Percentiles rank a stretch among this genome's conserved stretches.
Conservation (phyloP, 768 basidiomycete species). For the Boletus subparvulus region DNA sequence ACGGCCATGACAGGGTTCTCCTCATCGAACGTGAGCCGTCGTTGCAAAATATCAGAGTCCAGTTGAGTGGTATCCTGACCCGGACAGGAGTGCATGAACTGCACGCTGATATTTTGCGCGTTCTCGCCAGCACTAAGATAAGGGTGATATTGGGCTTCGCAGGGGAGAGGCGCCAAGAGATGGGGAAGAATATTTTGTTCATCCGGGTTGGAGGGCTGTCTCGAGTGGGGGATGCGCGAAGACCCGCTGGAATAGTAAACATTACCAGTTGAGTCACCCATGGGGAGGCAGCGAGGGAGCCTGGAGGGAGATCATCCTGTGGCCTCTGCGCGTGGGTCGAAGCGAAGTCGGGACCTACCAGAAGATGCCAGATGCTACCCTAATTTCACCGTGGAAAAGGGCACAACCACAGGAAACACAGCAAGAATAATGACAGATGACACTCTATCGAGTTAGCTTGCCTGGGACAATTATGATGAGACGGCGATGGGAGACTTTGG, state of each 20-base stretch:
- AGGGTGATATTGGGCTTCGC: constrained; percentile 12
- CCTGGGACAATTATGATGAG: neutral
- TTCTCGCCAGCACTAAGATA: constrained; percentile 14
- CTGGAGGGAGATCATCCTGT: constrained; percentile 27
- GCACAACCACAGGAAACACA: constrained; percentile 12
- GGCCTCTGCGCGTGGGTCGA: constrained; percentile 6
- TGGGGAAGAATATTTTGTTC: constrained; percentile 20
- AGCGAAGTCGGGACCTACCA: constrained; percentile 20
- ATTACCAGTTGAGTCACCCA: constrained; percentile 20
- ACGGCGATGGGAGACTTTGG: constrained; percentile 9
- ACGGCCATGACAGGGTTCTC: neutral
- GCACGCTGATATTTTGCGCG: constrained; percentile 30
- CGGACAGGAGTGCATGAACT: constrained; percentile 30
- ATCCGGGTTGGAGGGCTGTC: constrained; percentile 14
- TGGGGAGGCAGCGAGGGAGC: constrained; percentile 7
- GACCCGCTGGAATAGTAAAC: constrained; percentile 15
- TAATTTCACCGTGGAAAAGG: constrained; percentile 34
- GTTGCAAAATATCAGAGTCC: constrained; percentile 28
- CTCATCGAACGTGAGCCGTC: constrained; percentile 10
- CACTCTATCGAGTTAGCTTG: constrained; percentile 1
- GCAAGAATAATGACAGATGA: constrained; percentile 5
- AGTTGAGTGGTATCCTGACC: constrained; percentile 23
- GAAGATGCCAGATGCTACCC: constrained; percentile 10
- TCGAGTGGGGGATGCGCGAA: constrained; percentile 10
- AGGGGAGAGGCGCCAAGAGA: constrained; percentile 13